Evolutionary conservation across 495 filamentous ascomycete species (phyloP).

Genomic region (Lichenothelia convexa): DNA sequence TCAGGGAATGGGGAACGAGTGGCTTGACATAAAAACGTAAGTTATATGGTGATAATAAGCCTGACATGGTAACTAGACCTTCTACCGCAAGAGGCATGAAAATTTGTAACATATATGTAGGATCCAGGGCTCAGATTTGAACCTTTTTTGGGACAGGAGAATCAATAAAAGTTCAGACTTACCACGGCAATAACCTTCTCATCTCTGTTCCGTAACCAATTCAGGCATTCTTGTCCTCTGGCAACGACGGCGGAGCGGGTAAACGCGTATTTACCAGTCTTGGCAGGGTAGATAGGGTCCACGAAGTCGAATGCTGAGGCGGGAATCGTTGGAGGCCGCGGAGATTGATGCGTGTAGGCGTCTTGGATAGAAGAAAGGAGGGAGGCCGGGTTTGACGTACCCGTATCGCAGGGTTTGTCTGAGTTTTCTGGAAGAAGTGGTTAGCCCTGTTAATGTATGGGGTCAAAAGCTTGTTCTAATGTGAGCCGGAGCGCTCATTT

Average conservation of each 20-base stretch:
- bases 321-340: slow-evolving; percentile 30
- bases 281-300: slow-evolving; percentile 37
- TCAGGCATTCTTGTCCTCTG: slow-evolving; percentile 29
- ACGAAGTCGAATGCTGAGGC: slow-evolving; percentile 17
- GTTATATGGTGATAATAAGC: no score
- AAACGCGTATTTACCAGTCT: slow-evolving; percentile 32
- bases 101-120: no score
- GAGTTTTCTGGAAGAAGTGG: slow-evolving; percentile 35
- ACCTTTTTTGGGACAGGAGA: no score
- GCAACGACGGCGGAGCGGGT: slow-evolving; percentile 26
- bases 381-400: no score
- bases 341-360: slow-evolving; percentile 33
- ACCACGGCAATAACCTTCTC: slow-evolving; percentile 45
- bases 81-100: no score
- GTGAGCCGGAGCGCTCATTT: no score
- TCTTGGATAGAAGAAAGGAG: slow-evolving; percentile 21
- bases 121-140: no score
- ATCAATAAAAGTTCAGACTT: no score
- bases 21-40: no score
- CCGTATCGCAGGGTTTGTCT: slow-evolving; percentile 37
- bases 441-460: slow-evolving; percentile 2
- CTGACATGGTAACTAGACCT: no score
- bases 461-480: no score
- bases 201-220: slow-evolving; percentile 29
- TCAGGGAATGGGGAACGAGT: no score